These are phyloP conservation scores for Dictyostelium citrinum DNA, from an alignment of 78 protist species.

Conservation along the genomic window DNA sequence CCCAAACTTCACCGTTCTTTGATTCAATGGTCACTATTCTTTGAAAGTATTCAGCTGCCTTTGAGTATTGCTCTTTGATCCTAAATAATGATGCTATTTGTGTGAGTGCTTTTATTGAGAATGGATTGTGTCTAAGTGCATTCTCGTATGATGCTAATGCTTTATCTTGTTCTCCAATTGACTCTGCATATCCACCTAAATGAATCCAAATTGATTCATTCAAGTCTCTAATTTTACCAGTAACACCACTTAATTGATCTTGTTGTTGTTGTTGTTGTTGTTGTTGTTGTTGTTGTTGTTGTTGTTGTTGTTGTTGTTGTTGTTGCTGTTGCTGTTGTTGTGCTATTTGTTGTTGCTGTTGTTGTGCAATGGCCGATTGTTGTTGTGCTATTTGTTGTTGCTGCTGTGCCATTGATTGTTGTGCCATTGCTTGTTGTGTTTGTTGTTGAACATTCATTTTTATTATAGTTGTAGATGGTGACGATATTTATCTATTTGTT, in stretches of 20 bases:
- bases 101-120: constrained; percentile 82
- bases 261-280: not conserved
- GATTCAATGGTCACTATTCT: constrained; percentile 58
- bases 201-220: constrained; percentile 15
- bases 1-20: constrained; percentile 88
- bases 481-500: not conserved
- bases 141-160: constrained; percentile 81
- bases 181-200: constrained; percentile 68
- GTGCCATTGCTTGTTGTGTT: not conserved
- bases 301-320: constrained; percentile 2
- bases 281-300: not conserved
- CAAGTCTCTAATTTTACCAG: constrained; percentile 6
- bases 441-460: constrained; percentile 1
- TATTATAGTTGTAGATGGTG: not conserved
- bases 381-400: not conserved
- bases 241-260: not conserved
- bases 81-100: constrained; percentile 80
- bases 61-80: constrained; percentile 73
- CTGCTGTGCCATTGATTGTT: not conserved
- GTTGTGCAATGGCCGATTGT: not conserved
- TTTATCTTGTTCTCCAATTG: constrained; percentile 81
- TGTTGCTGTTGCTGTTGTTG: not conserved
- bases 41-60: constrained; percentile 82
- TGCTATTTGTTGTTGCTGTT: not conserved
- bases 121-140: constrained; percentile 86